A percentile compares a stretch with the other conserved stretches of the same genome.
Conservation (phyloP, 2,329 filamentous ascomycete genomes). For the Calonectria multiphialidica region DNA sequence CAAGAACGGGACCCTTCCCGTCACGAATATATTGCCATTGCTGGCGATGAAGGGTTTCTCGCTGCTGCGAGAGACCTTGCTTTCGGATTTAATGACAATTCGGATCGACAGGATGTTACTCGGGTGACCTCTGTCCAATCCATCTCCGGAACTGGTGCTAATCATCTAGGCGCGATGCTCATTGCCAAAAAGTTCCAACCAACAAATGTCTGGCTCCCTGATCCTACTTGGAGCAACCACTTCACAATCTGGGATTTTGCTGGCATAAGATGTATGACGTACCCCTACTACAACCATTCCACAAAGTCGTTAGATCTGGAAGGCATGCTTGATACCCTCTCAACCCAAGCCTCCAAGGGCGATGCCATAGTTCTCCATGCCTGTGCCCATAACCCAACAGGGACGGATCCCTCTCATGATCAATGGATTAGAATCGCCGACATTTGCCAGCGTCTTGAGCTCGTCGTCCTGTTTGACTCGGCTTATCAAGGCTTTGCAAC, state of each 20-base stretch:
- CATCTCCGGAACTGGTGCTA: conserved; percentile 52
- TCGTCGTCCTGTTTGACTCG: conserved; percentile 51
- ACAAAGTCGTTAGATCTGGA: conserved; percentile 45
- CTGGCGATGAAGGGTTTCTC: conserved; percentile 47
- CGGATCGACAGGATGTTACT: conserved; percentile 45
- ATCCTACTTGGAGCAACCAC: conserved; percentile 63
- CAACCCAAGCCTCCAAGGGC: conserved; percentile 36
- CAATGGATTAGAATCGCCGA: conserved; percentile 50
- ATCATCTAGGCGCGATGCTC: conserved; percentile 45
- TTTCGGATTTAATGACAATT: conserved; percentile 43
- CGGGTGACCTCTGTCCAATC: conserved; percentile 45
- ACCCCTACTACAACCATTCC: conserved; percentile 46
- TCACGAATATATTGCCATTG: conserved; percentile 54
- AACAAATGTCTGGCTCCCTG: conserved; percentile 43
- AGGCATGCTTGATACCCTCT: conserved; percentile 42
- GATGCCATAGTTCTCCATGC: conserved; percentile 52
- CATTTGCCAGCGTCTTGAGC: conserved; percentile 41
- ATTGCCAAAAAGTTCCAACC: conserved; percentile 36
- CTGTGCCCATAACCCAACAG: conserved; percentile 54
- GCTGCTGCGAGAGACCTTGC: conserved; percentile 48
- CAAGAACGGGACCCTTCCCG: conserved; percentile 26
- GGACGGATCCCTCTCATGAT: conserved; percentile 47
- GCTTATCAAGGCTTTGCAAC: conserved; percentile 55
- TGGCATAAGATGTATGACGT: conserved; percentile 36
- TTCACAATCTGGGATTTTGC: conserved; percentile 44